Base-by-base conservation (phyloP, 2,329 filamentous ascomycete genomes). In the Seiridium cupressi region DNA sequence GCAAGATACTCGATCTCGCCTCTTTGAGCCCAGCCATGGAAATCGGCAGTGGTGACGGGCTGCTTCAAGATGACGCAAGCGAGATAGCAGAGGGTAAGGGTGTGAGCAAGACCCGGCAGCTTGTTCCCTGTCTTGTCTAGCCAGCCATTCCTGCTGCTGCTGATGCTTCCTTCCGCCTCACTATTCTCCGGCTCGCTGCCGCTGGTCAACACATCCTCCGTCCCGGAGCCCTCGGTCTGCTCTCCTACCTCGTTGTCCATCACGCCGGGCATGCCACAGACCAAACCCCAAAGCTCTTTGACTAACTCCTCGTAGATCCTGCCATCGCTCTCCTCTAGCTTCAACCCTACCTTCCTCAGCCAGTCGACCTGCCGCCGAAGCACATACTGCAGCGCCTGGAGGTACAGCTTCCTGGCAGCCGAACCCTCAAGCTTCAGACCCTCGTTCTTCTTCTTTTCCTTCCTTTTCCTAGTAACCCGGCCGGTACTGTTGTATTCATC, bases 351-450 rank as follows among this genome's bases (percentile, higher is more conserved):
- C 31, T 84, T 77, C 11, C 96, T 79, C 36, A 98, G 79, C 81
- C 89, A 93, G 69, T 85, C 76, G 13, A 92, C 77, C 77, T 98
- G 94, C 70, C 90, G 91, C 72, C 93, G 87, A 35, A 99, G 78
- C 53, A 98, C 83, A 38, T 97, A 79, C 74, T 98, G 94, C 61
- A 96, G 84, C 64, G 87, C 89, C 71, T 96, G 90, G 42, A 98
- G 80, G 72, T 91, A 97, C 32, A 97, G 83, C 63, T 90, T 86
- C 64, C 88, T 86, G 11, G 90, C 94, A 57, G 86, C 82, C 51
- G 84, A 79, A 47, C 93, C 93, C 5, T 73, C 73, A 55, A 91
- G 79, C 69, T 88, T 83, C 61, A 79, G 78, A 53, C 79, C 79
- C 51, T 82, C 76, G 53, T 79, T 84, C 68, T 84, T 79, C 57